Evolutionary conservation across 1,284 basidiomycete genomes (phyloP).

Genomic region (Somion occarium): DNA sequence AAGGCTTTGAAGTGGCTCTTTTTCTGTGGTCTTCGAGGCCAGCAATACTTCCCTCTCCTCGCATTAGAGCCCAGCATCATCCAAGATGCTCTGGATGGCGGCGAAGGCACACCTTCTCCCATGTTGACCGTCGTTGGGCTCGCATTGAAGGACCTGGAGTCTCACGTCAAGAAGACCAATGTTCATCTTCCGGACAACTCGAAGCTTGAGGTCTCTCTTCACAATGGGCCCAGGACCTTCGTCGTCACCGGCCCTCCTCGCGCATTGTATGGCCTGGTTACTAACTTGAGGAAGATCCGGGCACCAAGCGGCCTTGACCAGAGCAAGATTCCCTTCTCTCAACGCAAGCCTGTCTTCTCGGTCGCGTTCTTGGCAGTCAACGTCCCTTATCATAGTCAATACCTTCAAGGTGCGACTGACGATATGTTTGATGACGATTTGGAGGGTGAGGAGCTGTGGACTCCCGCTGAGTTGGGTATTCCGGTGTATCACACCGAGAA

Average conservation of each 20-base stretch:
- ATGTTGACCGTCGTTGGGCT: conserved; percentile 93
- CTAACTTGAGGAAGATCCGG: conserved; percentile 83
- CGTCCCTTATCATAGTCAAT: conserved; percentile 93
- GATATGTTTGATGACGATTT: conserved; percentile 76
- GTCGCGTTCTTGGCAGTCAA: conserved; percentile 92
- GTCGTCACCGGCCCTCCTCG: conserved; percentile 93
- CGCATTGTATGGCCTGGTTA: conserved; percentile 92
- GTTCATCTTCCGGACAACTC: conserved; percentile 77
- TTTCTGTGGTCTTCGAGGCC: conserved; percentile 90
- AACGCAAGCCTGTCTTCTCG: conserved; percentile 92
- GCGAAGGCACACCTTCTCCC: conserved; percentile 89
- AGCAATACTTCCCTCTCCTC: conserved; percentile 92
- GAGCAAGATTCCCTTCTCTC: conserved; percentile 90
- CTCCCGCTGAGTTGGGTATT: conserved; percentile 68
- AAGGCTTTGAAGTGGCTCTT: conserved; percentile 92
- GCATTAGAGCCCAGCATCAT: conserved; percentile 87
- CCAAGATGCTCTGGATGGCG: conserved; percentile 85
- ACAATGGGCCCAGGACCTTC: conserved; percentile 89
- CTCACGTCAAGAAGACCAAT: conserved; percentile 87
- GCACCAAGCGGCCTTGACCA: conserved; percentile 89
- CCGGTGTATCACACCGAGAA: conserved; percentile 92
- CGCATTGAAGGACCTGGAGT: conserved; percentile 71
- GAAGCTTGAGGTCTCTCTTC: conserved; percentile 80
- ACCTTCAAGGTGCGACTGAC: conserved; percentile 76
- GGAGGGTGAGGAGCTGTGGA: conserved; percentile 77